phyloP scores from a whole-genome alignment of 1,139 yeast genomes.

The Candida pseudoviswanathii region DNA sequence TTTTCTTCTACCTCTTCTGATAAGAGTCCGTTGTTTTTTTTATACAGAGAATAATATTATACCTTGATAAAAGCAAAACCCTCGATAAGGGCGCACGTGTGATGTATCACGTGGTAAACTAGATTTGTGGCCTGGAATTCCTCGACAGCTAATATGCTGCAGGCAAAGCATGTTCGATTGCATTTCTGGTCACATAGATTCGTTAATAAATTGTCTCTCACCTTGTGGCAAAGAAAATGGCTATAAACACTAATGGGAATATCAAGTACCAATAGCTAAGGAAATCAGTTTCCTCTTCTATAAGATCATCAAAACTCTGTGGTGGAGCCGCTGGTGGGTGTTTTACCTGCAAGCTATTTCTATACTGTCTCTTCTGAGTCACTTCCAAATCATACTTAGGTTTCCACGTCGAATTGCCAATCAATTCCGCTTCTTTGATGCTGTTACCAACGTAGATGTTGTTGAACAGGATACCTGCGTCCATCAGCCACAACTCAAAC shows the following conservation, averaged over 20 bases:
- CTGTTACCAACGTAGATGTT: constrained; percentile 87
- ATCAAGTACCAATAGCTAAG: not conserved
- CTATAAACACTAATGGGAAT: not conserved
- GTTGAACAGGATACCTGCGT: constrained; percentile 71
- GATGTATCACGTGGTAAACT: too few relatives aligned
- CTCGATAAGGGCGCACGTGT: too few relatives aligned
- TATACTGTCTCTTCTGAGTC: constrained; percentile 34
- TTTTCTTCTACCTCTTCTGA: too few relatives aligned
- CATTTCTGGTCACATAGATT: too few relatives aligned
- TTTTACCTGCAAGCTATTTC: constrained; percentile 40
- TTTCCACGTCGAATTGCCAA: constrained; percentile 76
- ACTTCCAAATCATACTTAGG: constrained; percentile 64
- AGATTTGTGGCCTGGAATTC: too few relatives aligned
- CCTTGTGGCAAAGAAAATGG: not conserved
- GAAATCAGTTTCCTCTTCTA: constrained; percentile 1
- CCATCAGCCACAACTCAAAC: constrained; percentile 91
- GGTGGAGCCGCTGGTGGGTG: constrained; percentile 47
- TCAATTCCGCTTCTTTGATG: constrained; percentile 73
- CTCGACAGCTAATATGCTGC: too few relatives aligned
- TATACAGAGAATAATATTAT: too few relatives aligned
- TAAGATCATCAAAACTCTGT: constrained; percentile 31
- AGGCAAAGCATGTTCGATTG: too few relatives aligned
- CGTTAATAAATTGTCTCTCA: not conserved
- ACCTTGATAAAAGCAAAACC: too few relatives aligned
- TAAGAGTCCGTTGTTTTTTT: too few relatives aligned